A percentile compares a stretch with the other conserved stretches of the same genome.
These are phyloP conservation scores for Sclerotinia glacialis DNA, from an alignment of 2,329 filamentous ascomycete genomes.

Conservation along the genomic window DNA sequence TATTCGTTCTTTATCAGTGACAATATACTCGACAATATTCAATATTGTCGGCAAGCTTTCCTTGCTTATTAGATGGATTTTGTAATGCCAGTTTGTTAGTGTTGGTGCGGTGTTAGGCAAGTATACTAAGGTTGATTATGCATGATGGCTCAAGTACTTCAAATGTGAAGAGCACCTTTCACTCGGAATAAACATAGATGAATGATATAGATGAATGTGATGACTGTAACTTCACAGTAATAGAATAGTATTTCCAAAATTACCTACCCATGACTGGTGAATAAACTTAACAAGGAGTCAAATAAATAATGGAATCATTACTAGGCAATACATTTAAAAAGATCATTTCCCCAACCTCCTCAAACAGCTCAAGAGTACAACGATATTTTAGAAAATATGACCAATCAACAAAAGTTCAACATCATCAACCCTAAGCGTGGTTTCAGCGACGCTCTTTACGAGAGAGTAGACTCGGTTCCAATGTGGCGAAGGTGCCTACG, in stretches of 20 bases:
- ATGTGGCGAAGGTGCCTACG: constrained; percentile 5
- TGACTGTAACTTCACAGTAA: not conserved
- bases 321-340: not conserved
- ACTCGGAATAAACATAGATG: not conserved
- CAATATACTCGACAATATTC: too few relatives aligned
- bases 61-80: not conserved
- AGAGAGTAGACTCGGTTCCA: not conserved
- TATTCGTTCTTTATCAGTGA: not conserved
- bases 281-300: not conserved
- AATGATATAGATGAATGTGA: not conserved
- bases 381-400: not conserved
- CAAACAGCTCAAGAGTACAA: not conserved
- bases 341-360: too few relatives aligned
- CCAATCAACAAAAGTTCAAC: not conserved
- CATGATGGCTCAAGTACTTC: not conserved
- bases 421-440: not conserved
- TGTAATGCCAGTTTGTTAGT: not conserved
- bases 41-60: not conserved
- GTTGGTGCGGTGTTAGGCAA: not conserved
- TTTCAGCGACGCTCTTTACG: not conserved
- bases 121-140: too few relatives aligned
- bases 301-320: not conserved
- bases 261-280: not conserved
- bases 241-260: not conserved
- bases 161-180: not conserved